These are phyloP conservation scores for Monosporozyma aerobia DNA, from an alignment of 805 yeast genomes.

Conservation along the genomic window DNA sequence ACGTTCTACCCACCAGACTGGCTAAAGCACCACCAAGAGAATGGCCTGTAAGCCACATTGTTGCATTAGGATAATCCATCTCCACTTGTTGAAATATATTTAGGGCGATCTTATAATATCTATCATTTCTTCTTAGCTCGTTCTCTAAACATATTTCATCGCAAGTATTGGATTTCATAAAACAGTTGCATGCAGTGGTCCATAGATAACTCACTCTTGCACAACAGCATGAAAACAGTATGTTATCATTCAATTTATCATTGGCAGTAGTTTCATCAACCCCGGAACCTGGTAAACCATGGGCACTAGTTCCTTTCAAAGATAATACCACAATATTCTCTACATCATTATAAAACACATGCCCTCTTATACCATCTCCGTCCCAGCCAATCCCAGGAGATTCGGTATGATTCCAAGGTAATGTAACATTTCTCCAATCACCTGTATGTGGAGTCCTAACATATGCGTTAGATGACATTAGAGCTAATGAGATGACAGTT, in stretches of 20 bases:
- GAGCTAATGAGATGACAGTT: slow-evolving; percentile 66
- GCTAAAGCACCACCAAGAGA: slow-evolving; percentile 88
- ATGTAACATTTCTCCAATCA: slow-evolving; percentile 77
- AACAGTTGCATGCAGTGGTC: slow-evolving; percentile 95
- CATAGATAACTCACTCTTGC: slow-evolving; percentile 85
- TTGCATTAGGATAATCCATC: slow-evolving; percentile 53
- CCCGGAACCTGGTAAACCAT: slow-evolving; percentile 65
- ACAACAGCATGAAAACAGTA: slow-evolving; percentile 91
- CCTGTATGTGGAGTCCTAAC: slow-evolving; percentile 67
- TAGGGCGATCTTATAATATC: slow-evolving; percentile 72
- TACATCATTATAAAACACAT: slow-evolving; percentile 62
- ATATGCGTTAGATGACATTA: slow-evolving; percentile 87
- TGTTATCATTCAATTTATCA: slow-evolving; percentile 81
- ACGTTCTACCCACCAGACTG: slow-evolving; percentile 75
- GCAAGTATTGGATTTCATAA: slow-evolving; percentile 73
- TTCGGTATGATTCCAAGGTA: slow-evolving; percentile 45
- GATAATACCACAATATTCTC: slow-evolving; percentile 61
- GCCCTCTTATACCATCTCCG: slow-evolving; percentile 79
- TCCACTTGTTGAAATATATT: slow-evolving; percentile 71
- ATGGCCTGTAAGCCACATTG: slow-evolving; percentile 90
- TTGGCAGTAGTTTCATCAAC: slow-evolving; percentile 67
- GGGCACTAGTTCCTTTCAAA: slow-evolving; percentile 87
- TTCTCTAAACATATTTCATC: slow-evolving; percentile 77
- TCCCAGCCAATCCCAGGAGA: slow-evolving; percentile 79
- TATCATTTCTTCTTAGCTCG: slow-evolving; percentile 63